Evolutionary conservation across 2,329 filamentous ascomycete genomes (phyloP).

Genomic region (Macrophomina phaseolina): DNA sequence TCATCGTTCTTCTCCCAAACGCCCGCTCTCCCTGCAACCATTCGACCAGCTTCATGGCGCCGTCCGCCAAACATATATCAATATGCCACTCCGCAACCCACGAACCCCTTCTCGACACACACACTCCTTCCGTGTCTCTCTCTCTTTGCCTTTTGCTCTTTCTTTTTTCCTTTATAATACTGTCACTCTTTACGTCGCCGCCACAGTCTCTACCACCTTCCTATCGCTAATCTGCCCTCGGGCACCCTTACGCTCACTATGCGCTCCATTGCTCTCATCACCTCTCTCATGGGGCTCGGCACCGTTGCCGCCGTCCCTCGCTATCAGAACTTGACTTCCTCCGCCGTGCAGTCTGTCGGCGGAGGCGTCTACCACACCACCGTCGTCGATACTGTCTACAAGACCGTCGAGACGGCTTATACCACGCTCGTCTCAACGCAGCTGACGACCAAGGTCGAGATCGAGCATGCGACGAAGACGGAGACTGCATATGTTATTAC

Average conservation of each 20-base stretch:
- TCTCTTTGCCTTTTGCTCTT: not conserved
- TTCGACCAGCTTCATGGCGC: not conserved
- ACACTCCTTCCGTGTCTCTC: not conserved
- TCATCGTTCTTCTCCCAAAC: not conserved
- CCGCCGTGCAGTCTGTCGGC: not conserved
- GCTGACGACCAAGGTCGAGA: slow-evolving; percentile 9
- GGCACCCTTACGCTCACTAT: slow-evolving; percentile 9
- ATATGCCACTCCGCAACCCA: not conserved
- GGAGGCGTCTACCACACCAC: slow-evolving; percentile 8
- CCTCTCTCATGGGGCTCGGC: not conserved
- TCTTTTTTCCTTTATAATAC: not conserved
- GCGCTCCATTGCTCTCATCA: not conserved
- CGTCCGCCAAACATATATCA: not conserved
- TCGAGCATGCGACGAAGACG: not conserved
- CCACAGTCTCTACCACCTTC: not conserved
- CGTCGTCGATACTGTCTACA: slow-evolving; percentile 8
- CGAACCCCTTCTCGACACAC: not conserved
- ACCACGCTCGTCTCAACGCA: not conserved
- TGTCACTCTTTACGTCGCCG: not conserved
- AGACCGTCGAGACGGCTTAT: not conserved
- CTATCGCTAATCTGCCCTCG: slow-evolving; percentile 5
- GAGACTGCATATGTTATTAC: slow-evolving; percentile 9
- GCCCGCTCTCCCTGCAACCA: not conserved
- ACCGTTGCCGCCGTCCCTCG: not conserved
- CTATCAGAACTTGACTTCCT: slow-evolving; percentile 2